Percentiles rank a stretch among this genome's conserved stretches.
These are phyloP conservation scores for Nissolia schottii DNA, from an alignment of 306 rosid genomes.

Conservation along the genomic window DNA sequence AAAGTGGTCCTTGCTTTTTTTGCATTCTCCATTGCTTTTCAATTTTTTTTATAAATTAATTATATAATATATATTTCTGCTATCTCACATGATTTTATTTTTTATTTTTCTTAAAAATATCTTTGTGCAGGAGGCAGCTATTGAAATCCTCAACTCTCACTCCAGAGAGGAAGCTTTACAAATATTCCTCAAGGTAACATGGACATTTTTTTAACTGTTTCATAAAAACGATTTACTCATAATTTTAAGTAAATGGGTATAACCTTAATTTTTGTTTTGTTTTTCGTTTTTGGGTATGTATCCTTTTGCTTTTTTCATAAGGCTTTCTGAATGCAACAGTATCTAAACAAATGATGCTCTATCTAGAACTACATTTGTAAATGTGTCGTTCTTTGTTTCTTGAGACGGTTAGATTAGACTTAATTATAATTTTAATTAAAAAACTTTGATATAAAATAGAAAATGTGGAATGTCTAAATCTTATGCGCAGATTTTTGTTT, in stretches of 20 bases:
- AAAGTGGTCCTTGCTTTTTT: not conserved
- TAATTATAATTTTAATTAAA: not conserved
- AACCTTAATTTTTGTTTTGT: not conserved
- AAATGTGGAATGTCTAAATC: not conserved
- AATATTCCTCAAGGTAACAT: conserved; percentile 31
- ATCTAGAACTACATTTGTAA: not conserved
- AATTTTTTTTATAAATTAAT: not conserved
- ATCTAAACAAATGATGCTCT: not conserved
- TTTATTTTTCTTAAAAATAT: not conserved
- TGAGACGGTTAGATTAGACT: not conserved
- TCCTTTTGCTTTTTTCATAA: not conserved
- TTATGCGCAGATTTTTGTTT: not conserved
- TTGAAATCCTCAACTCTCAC: conserved; percentile 23
- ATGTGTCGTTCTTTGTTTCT: not conserved
- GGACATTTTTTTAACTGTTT: not conserved
- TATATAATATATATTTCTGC: no score
- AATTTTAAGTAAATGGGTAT: not conserved
- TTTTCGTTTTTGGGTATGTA: not conserved
- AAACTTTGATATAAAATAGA: not conserved
- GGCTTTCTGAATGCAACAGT: not conserved
- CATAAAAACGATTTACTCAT: not conserved
- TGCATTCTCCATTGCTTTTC: no score
- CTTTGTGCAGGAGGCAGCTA: conserved; percentile 30
- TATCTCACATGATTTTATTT: not conserved
- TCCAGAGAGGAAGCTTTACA: conserved; percentile 35